Percentiles rank a stretch among this genome's conserved stretches.
phyloP scores from a whole-genome alignment of 140 eudicot genomes.

The Flaveria floridana region DNA sequence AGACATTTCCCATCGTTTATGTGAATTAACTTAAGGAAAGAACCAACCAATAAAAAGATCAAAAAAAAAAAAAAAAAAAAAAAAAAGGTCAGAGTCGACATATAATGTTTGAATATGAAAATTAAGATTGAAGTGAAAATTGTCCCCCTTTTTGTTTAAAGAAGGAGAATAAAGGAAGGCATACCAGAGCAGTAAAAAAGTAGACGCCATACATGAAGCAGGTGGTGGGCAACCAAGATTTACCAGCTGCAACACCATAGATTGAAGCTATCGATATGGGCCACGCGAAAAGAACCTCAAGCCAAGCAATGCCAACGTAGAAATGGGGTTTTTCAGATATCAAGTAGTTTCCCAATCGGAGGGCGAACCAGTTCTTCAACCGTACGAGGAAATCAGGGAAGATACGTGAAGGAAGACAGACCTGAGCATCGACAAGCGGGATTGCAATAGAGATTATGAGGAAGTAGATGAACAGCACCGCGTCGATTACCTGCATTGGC shows the following conservation, averaged over 20 bases:
- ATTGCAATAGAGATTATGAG: neutral
- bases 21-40: no score
- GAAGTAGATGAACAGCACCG: neutral
- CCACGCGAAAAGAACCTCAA: slow-evolving; percentile 71
- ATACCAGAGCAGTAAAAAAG: slow-evolving; percentile 57
- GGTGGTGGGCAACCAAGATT: slow-evolving; percentile 61
- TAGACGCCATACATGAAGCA: slow-evolving; percentile 59
- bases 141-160: no score
- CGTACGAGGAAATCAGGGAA: neutral
- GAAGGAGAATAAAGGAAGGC: no score
- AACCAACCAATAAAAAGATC: no score
- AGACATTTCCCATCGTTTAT: no score
- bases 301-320: slow-evolving; percentile 69
- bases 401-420: neutral
- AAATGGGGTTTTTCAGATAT: slow-evolving; percentile 43
- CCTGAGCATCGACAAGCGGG: neutral
- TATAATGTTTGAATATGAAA: no score
- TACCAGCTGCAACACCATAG: slow-evolving; percentile 48
- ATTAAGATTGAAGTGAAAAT: no score
- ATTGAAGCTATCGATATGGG: slow-evolving; percentile 56
- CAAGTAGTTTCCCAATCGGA: neutral
- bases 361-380: neutral
- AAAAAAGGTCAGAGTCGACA: no score
- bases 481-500: neutral
- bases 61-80: no score